Evolutionary conservation across 225 moss, liverwort and hornwort species (phyloP).

Genomic region (Thuidium tamariscinum): DNA sequence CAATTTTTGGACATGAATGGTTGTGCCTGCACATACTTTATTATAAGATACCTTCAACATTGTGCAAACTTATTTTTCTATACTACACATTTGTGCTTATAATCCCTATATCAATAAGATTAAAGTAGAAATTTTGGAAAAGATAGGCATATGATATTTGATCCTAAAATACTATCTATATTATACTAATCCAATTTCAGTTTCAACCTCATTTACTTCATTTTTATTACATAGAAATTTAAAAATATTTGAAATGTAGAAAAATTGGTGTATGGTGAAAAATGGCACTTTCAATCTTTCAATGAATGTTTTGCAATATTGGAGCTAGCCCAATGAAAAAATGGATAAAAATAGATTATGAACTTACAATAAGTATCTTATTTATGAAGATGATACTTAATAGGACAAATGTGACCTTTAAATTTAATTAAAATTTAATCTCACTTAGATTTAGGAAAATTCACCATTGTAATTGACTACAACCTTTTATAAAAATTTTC

Average conservation of each 20-base stretch:
- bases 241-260: not conserved
- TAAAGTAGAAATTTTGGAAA: not conserved
- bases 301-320: not conserved
- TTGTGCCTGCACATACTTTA: not conserved
- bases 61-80: not conserved
- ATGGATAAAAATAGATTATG: fast-evolving
- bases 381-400: not conserved
- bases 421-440: not conserved
- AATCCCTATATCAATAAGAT: not conserved
- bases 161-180: not conserved
- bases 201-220: not conserved
- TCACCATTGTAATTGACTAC: fast-evolving
- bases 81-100: not conserved
- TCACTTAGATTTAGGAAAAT: not conserved
- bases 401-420: not conserved
- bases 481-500: fast-evolving
- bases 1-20: not conserved
- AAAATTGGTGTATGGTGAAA: not conserved
- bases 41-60: not conserved
- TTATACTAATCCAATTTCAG: not conserved
- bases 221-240: not conserved
- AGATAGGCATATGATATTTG: not conserved
- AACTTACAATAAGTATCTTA: not conserved
- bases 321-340: fast-evolving
- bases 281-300: not conserved